Evolutionary conservation across 2,329 filamentous ascomycete genomes (phyloP).

Genomic region (Scedosporium minutisporum): DNA sequence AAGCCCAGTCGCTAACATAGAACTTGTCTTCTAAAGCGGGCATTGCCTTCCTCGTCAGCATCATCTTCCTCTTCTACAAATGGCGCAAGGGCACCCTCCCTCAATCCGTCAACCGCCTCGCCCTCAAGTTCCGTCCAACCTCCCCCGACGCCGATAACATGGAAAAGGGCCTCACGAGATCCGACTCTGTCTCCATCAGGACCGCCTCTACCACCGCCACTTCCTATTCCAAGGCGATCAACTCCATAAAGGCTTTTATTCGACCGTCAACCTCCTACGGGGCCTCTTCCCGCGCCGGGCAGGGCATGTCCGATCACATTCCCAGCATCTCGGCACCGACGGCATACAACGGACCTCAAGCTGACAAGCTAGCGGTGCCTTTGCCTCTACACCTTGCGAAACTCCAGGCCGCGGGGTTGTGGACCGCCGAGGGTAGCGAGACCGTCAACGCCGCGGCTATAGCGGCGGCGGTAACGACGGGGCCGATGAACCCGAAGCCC

Average conservation of each 20-base stretch:
- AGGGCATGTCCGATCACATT: background rate
- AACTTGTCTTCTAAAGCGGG: conserved; percentile 2
- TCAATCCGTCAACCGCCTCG: background rate
- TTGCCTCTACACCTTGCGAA: conserved; percentile 1
- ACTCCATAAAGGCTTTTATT: background rate
- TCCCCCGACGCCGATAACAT: conserved; percentile 3
- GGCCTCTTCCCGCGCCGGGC: background rate
- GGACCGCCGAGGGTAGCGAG: background rate
- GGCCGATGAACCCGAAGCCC: conserved; percentile 1
- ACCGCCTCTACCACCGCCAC: background rate
- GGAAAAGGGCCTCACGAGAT: conserved; percentile 4
- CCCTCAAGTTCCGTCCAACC: conserved; percentile 2
- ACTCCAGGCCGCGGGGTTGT: conserved; percentile 3
- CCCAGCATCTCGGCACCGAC: background rate
- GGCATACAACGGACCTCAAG: background rate
- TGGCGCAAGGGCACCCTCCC: conserved; percentile 8
- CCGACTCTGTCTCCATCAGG: background rate
- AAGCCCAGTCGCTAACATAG: background rate
- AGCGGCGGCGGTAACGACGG: background rate
- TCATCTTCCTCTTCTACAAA: conserved; percentile 7
- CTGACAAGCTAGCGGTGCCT: conserved; percentile 3
- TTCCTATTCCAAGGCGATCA: background rate
- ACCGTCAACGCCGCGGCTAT: background rate
- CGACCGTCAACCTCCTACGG: background rate
- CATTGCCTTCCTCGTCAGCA: conserved; percentile 7